A percentile compares a stretch with the other conserved stretches of the same genome.
Conservation (phyloP, 768 basidiomycete species). For the Mrakia frigida region DNA sequence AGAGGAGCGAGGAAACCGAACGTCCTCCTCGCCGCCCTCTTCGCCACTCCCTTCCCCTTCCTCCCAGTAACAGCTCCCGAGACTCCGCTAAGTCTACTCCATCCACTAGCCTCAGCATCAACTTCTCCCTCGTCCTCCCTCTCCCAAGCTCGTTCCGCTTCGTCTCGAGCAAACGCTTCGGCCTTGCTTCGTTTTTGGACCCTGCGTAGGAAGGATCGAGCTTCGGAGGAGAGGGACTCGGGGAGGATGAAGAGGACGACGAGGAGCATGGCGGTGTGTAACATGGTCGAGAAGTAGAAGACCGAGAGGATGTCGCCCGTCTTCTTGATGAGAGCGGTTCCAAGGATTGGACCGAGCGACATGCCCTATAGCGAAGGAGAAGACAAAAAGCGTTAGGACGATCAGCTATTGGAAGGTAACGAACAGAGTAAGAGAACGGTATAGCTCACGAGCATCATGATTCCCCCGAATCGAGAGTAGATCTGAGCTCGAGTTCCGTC, state of each 20-base stretch:
- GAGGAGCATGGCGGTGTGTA: constrained; percentile 57
- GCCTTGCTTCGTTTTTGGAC: constrained; percentile 33
- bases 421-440: background rate
- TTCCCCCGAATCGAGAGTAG: constrained; percentile 67
- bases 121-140: constrained; percentile 33
- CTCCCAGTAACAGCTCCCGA: constrained; percentile 31
- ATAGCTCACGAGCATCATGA: constrained; percentile 53
- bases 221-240: constrained; percentile 57
- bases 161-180: constrained; percentile 34
- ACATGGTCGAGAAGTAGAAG: constrained; percentile 60
- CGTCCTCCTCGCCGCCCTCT: constrained; percentile 43
- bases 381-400: background rate
- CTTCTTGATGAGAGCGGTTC: constrained; percentile 57
- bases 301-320: constrained; percentile 50
- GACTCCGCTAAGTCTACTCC: constrained; percentile 35
- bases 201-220: constrained; percentile 37
- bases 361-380: constrained; percentile 52
- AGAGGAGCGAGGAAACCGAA: constrained; percentile 60
- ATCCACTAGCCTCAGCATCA: constrained; percentile 35
- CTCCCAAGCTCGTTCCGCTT: constrained; percentile 42
- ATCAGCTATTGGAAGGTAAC: too few relatives aligned
- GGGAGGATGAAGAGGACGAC: constrained; percentile 59
- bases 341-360: constrained; percentile 69
- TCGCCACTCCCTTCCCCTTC: constrained; percentile 38
- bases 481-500: constrained; percentile 68